Conservation (phyloP, 768 basidiomycete species). For the Rubroboletus pulcherrimus region DNA sequence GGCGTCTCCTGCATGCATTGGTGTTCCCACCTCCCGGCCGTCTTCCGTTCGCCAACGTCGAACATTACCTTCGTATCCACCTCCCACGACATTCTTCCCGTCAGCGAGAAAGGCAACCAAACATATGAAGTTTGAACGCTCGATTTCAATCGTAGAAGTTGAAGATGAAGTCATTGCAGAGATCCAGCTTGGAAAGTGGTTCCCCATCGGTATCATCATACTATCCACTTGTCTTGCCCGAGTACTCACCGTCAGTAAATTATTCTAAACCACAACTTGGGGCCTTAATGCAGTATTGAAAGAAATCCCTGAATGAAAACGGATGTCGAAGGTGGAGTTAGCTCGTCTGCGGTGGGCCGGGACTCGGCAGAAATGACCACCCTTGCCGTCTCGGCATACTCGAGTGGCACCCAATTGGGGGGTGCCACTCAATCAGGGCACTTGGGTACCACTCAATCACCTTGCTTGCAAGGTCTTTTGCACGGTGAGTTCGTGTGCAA, state of each 20-base stretch:
- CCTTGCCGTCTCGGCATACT: no score
- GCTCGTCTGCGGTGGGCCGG: no score
- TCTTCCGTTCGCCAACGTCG: slow-evolving; percentile 3
- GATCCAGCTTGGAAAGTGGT: background rate
- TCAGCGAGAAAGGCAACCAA: slow-evolving; percentile 7
- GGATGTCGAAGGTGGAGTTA: no score
- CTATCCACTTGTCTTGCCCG: no score
- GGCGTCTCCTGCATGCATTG: background rate
- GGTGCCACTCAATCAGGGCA: no score
- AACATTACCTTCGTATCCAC: slow-evolving; percentile 1
- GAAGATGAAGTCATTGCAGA: background rate
- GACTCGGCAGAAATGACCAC: no score
- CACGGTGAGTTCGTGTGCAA: no score
- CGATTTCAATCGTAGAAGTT: background rate
- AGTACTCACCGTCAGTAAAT: background rate
- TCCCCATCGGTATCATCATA: background rate
- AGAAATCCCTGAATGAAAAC: no score
- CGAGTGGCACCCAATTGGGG: no score
- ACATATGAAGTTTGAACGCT: background rate
- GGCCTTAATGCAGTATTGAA: no score
- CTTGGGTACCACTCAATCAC: no score
- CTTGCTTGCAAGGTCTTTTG: no score
- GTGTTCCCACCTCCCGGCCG: slow-evolving; percentile 1
- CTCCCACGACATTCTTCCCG: slow-evolving; percentile 5
- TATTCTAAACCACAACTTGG: background rate